Evolutionary conservation across 768 basidiomycete species (phyloP).

Genomic region (Boletus vinaceobasis): DNA sequence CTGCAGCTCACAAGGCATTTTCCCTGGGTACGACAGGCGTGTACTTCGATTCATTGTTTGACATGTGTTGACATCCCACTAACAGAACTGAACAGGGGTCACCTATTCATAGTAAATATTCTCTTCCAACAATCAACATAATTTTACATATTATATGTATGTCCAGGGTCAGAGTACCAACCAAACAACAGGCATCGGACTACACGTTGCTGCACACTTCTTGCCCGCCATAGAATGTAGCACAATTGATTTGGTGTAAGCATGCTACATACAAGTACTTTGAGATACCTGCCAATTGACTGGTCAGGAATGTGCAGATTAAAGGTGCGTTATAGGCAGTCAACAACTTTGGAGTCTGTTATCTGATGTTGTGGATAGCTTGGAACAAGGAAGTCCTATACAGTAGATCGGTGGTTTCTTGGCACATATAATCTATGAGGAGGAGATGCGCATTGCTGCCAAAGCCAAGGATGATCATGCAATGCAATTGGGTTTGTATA

Average conservation of each 20-base stretch:
- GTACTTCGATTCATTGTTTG: not conserved
- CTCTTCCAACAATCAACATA: not conserved
- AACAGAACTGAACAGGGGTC: slow-evolving; percentile 1
- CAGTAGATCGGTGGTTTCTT: slow-evolving; percentile 80
- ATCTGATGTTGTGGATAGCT: slow-evolving; percentile 35
- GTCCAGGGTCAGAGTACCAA: slow-evolving; percentile 81
- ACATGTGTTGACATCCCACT: not conserved
- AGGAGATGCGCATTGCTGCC: slow-evolving; percentile 49
- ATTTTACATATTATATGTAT: not conserved
- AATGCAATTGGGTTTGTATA: slow-evolving; percentile 50
- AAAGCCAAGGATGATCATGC: not conserved
- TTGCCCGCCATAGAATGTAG: slow-evolving; percentile 96
- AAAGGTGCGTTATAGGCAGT: slow-evolving; percentile 45
- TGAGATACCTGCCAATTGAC: not conserved
- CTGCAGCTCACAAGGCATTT: slow-evolving; percentile 1
- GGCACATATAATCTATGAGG: slow-evolving; percentile 78
- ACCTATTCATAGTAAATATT: slow-evolving; percentile 12
- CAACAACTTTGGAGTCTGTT: not conserved
- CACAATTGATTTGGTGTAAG: slow-evolving; percentile 82
- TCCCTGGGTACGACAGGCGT: slow-evolving; percentile 1
- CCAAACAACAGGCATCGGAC: slow-evolving; percentile 78
- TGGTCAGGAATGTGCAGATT: slow-evolving; percentile 74
- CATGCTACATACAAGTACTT: not conserved
- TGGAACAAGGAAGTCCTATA: slow-evolving; percentile 91
- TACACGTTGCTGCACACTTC: slow-evolving; percentile 72